Evolutionary conservation across 495 filamentous ascomycete species (phyloP), one percentile per base, ranked within the genome.

Genomic region (Hyaloscypha variabilis): DNA sequence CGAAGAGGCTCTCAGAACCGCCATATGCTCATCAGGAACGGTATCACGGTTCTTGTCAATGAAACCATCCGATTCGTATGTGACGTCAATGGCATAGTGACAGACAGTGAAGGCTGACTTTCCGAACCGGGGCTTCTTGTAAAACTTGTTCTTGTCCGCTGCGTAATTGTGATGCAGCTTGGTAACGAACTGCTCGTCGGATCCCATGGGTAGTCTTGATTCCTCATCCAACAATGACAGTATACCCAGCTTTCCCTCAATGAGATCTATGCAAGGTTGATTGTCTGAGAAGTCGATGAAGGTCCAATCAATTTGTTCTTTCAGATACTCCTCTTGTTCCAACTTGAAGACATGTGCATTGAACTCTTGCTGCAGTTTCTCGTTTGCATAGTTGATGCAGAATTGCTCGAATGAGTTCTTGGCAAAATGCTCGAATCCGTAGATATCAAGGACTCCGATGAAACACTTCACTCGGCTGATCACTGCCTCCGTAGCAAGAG

Each of bases 351-450:
- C 95, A 70, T 99, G 95, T 77, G 96, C 93, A 77, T 99, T 99
- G 82, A 99, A 99, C 71, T 99, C 96, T 73, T 99, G 95, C 73
- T 99, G 95, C 36, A 99, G 80, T 77, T 99, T 99, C 78, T 99
- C 95, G 77, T 99, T 99, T 75, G 95, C 95, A 71, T 98, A 99
- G 79, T 99, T 99, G 84, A 99, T 99, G 76, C 95, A 99, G 77
- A 99, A 99, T 76, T 99, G 95, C 77, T 99, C 95, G 71, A 99
- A 99, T 10, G 96, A 98, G 81, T 99, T 99, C 81, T 97, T 97
- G 58, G 96, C 94, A 72, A 99, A 99, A 78, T 99, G 95, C 77
- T 99, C 95, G 75, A 99, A 99, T 51, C 95, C 95, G 81, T 99
- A 99, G 69, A 99, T 99, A 91, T 99, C 95, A 60, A 99, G 87